phyloP scores from a whole-genome alignment of 306 rosid genomes.

The Lotus japonicus region DNA sequence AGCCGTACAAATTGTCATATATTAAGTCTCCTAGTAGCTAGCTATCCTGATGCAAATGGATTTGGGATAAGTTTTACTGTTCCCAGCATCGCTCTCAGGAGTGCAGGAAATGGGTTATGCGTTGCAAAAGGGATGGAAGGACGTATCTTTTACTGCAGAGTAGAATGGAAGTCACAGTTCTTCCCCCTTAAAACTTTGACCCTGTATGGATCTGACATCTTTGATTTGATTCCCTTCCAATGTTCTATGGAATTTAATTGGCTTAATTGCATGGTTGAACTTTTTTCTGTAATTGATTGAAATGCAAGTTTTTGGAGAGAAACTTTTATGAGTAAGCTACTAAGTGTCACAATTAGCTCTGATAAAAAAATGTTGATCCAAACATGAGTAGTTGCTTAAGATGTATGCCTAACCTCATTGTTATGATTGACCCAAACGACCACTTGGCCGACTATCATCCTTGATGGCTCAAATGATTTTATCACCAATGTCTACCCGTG shows the following conservation, averaged over 20 bases:
- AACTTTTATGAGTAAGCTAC: too few relatives aligned
- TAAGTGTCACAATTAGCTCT: too few relatives aligned
- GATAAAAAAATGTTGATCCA: too few relatives aligned
- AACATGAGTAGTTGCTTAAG: too few relatives aligned
- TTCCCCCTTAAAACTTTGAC: constrained; percentile 10
- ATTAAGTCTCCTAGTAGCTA: background rate
- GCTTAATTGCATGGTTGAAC: too few relatives aligned
- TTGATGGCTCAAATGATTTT: too few relatives aligned
- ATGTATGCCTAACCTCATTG: too few relatives aligned
- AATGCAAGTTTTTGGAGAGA: background rate
- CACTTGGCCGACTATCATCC: too few relatives aligned
- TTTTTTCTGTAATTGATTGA: too few relatives aligned
- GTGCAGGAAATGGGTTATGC: constrained; percentile 47
- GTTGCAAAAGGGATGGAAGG: constrained; percentile 33
- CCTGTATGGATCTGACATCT: constrained; percentile 22
- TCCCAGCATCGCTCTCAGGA: constrained; percentile 19
- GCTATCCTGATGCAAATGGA: constrained; percentile 9
- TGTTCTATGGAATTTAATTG: background rate
- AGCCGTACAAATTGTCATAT: constrained; percentile 32
- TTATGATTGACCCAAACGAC: too few relatives aligned
- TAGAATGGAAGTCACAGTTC: constrained; percentile 37
- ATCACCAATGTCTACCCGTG: too few relatives aligned
- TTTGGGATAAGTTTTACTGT: constrained; percentile 23
- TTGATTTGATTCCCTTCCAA: constrained; percentile 18
- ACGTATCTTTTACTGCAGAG: constrained; percentile 27